These are phyloP conservation scores for Mycena rebaudengoi DNA, from an alignment of 768 basidiomycete species.

Conservation along the genomic window DNA sequence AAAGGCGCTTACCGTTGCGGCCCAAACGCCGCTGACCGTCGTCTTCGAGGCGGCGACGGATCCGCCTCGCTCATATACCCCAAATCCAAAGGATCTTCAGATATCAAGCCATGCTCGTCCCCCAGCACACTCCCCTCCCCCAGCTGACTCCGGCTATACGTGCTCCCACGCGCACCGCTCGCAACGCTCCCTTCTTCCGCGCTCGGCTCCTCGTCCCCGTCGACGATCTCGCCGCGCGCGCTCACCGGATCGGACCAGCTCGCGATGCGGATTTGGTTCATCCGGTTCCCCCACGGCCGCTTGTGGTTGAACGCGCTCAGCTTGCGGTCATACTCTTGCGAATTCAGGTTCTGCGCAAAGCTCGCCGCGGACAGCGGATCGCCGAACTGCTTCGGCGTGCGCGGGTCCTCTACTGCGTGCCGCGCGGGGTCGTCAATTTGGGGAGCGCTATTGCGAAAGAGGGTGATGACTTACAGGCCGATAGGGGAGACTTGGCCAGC, in stretches of 20 bases:
- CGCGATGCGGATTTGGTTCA: constrained; percentile 52
- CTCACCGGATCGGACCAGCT: constrained; percentile 66
- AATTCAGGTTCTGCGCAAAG: constrained; percentile 20
- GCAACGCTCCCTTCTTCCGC: constrained; percentile 17
- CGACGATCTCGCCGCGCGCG: constrained; percentile 45
- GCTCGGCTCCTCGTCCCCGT: constrained; percentile 39
- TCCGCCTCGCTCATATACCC: constrained; percentile 27
- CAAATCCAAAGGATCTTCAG: constrained; percentile 20
- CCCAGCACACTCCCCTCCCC: constrained; percentile 4
- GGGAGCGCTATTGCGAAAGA: no score
- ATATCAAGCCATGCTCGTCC: constrained; percentile 13
- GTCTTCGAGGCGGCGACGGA: constrained; percentile 5
- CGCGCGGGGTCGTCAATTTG: no score
- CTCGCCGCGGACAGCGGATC: constrained; percentile 37
- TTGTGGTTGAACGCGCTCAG: constrained; percentile 50
- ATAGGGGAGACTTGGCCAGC: constrained; percentile 80
- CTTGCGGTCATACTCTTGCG: constrained; percentile 45
- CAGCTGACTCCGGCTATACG: constrained; percentile 3
- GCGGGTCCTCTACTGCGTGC: constrained; percentile 23
- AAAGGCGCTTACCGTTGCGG: constrained; percentile 39
- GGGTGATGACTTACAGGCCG: constrained; percentile 47
- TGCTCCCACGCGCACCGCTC: neutral
- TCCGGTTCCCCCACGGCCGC: constrained; percentile 45
- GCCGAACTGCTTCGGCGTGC: constrained; percentile 24
- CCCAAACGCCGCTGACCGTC: constrained; percentile 31